Evolutionary conservation across 768 basidiomycete genomes (phyloP).

Genomic region (Amanita polypyramis): DNA sequence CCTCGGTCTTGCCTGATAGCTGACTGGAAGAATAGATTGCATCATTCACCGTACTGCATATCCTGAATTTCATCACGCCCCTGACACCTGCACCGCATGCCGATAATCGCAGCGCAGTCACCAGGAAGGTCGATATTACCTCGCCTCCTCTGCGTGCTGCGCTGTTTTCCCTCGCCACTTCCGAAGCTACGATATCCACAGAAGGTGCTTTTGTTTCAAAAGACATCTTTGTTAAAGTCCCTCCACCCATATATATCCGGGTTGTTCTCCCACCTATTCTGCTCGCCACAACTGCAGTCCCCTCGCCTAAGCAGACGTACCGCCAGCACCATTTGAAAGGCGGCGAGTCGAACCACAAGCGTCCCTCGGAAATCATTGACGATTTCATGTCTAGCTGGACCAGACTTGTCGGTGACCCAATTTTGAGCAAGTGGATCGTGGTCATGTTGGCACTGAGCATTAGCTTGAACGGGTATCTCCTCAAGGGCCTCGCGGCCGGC

Average conservation of each 20-base stretch:
- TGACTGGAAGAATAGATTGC: slow-evolving; percentile 43
- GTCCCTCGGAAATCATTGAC: slow-evolving; percentile 51
- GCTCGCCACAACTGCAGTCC: slow-evolving; percentile 4
- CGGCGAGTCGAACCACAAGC: slow-evolving; percentile 14
- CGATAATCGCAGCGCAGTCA: slow-evolving; percentile 17
- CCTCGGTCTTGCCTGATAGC: background rate
- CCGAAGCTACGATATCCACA: slow-evolving; percentile 13
- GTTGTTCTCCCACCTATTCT: slow-evolving; percentile 25
- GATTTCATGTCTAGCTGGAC: slow-evolving; percentile 90
- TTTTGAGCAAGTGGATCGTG: slow-evolving; percentile 93
- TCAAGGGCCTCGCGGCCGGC: slow-evolving; percentile 74
- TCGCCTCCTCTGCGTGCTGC: slow-evolving; percentile 47
- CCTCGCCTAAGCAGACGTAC: slow-evolving; percentile 10
- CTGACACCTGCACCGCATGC: slow-evolving; percentile 53
- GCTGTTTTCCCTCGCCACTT: slow-evolving; percentile 44
- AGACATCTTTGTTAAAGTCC: slow-evolving; percentile 49
- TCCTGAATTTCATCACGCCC: slow-evolving; percentile 88
- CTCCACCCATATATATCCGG: slow-evolving; percentile 47
- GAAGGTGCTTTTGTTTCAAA: slow-evolving; percentile 7
- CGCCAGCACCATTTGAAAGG: background rate
- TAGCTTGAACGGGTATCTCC: slow-evolving; percentile 83
- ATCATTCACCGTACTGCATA: slow-evolving; percentile 84
- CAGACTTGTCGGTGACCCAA: slow-evolving; percentile 83
- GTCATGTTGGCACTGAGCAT: slow-evolving; percentile 78
- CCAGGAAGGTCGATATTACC: slow-evolving; percentile 61